Base-by-base conservation (phyloP, 176 grass and related monocot genomes). In the Oryza meyeriana region DNA sequence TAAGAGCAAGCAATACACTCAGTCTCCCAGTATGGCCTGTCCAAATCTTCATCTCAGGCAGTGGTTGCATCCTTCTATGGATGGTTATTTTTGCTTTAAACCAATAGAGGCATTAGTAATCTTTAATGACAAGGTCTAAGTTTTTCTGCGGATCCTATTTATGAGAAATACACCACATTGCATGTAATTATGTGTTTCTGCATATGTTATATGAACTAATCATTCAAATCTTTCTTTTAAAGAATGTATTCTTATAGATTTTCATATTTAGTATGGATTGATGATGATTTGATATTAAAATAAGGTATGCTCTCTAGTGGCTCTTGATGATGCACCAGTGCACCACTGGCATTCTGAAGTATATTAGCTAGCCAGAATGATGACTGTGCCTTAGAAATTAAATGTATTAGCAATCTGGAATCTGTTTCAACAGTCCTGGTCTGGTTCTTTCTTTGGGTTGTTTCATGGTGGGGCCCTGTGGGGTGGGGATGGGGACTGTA, bases 331-430 rank as follows among this genome's bases (percentile, higher is more conserved):
- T n/a, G n/a, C 10, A 59, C 66, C 57, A n/a, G 31, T 59, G n/a
- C n/a, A n/a, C n/a, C n/a, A n/a, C n/a, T n/a, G n/a, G 45, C 20
- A 81, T 55, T 45, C 66, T 18, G 20, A 80, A 61, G 48, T 71
- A n/a, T n/a, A 59, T 39, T 40, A 71, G 66, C 66, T 41, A 28
- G 25, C 16, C 70, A 81, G 32, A 52, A 70, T 59, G 44, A 70
- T 27, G 58, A 61, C n/a, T 69, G 22, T 22, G 29, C 16, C 3
- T 30, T 81, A 40, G 26, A 38, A 86, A 40, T n/a, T 64, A 66
- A 39, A 25, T 12, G 27, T 68, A 29, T 25, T 74, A 22, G 34
- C 28, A 66, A 29, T 58, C 48, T 13, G 71, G 50, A 81, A 38
- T 41, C n/a, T 38, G 36, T 81, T 62, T 42, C 17, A 63, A 82